These are phyloP conservation scores for Penstemon newberryi DNA, from an alignment of 257 asterid genomes.

Conservation along the genomic window DNA sequence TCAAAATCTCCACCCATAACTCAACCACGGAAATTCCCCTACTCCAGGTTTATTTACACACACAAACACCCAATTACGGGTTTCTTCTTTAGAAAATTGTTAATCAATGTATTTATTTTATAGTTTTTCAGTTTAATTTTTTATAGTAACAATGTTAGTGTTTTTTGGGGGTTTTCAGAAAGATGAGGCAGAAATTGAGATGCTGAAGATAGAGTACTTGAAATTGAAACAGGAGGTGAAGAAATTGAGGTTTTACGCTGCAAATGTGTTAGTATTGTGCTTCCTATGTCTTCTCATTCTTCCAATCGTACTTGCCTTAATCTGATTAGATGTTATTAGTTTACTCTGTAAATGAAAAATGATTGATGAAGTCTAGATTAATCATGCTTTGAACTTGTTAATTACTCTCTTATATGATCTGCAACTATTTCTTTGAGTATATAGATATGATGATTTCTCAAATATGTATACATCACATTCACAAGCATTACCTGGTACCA, in stretches of 20 bases:
- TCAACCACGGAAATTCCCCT: constrained; percentile 19
- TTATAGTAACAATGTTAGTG: background rate
- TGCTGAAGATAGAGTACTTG: constrained; percentile 39
- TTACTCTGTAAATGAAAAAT: too few species aligned
- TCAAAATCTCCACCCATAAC: constrained; percentile 18
- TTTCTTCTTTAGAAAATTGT: background rate
- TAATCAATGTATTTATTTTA: background rate
- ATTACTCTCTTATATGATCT: too few species aligned
- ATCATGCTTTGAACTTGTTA: too few species aligned
- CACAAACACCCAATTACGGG: background rate
- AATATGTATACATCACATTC: too few species aligned
- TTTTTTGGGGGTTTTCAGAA: constrained; percentile 30
- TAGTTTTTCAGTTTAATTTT: background rate
- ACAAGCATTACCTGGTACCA: too few species aligned
- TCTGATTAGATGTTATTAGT: too few species aligned
- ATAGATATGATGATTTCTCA: too few species aligned
- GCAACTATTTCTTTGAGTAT: too few species aligned
- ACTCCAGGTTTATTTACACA: too few species aligned
- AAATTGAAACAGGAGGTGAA: constrained; percentile 46
- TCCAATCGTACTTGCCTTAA: too few species aligned
- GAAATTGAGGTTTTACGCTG: constrained; percentile 34
- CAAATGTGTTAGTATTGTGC: constrained; percentile 27
- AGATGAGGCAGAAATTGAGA: constrained; percentile 30
- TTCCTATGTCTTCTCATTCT: constrained; percentile 3
- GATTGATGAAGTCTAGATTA: too few species aligned